phyloP scores from a whole-genome alignment of 176 grass and related monocot genomes.

The Aegilops bicornis region DNA sequence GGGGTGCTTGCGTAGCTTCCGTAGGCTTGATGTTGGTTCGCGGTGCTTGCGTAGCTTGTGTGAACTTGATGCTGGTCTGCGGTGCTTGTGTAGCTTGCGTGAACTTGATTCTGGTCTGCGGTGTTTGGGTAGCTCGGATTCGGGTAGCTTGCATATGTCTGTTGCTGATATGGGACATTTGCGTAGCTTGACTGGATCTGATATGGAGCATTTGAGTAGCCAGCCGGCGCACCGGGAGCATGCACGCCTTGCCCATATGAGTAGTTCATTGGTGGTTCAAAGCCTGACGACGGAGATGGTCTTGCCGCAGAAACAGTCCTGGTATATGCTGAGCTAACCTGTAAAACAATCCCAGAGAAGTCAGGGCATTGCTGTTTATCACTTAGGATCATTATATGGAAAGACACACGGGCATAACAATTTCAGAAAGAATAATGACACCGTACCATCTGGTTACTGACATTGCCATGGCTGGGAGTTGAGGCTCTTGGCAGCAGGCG shows the following conservation, averaged over 20 bases:
- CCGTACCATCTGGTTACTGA: constrained; percentile 32
- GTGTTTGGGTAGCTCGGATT: constrained; percentile 30
- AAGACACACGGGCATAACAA: neutral
- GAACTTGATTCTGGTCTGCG: neutral
- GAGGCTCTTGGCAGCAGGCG: constrained; percentile 21
- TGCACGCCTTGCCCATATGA: constrained; percentile 20
- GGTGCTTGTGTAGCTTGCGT: constrained; percentile 24
- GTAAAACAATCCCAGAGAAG: constrained; percentile 4
- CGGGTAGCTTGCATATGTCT: constrained; percentile 19
- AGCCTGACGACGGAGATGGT: neutral
- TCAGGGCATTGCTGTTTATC: neutral
- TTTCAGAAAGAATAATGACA: neutral
- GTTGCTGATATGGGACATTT: neutral
- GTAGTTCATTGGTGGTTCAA: constrained; percentile 2
- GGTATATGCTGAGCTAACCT: constrained; percentile 30
- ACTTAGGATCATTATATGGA: neutral
- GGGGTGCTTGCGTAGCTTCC: constrained; percentile 31
- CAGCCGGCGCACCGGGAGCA: neutral
- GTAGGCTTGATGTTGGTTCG: neutral
- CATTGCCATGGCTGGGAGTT: constrained; percentile 12
- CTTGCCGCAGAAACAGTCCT: constrained; percentile 17
- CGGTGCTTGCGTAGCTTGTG: constrained; percentile 25
- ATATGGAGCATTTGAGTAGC: constrained; percentile 10
- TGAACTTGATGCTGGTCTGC: neutral
- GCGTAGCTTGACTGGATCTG: constrained; percentile 15